phyloP scores from a whole-genome alignment of 352 stramenopile species.

The Blastocystis sp. region DNA sequence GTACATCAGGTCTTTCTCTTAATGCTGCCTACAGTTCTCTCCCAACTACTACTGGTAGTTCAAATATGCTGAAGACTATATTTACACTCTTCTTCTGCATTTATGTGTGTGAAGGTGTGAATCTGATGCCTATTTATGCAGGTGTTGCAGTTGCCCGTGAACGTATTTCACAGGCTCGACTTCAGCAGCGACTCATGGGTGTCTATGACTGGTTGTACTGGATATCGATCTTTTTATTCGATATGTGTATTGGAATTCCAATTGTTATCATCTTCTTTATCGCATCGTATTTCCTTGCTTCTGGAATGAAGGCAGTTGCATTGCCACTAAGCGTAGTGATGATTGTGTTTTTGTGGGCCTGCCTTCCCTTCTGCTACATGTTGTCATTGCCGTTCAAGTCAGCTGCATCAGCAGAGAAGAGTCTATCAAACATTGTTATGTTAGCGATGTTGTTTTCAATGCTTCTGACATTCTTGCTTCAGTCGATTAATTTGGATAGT shows the following conservation, averaged over 20 bases:
- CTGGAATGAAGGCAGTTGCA: not conserved
- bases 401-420: slow-evolving; percentile 65
- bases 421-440: slow-evolving; percentile 67
- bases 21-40: not conserved
- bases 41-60: not conserved
- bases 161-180: slow-evolving; percentile 40
- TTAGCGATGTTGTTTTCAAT: slow-evolving; percentile 65
- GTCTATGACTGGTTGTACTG: slow-evolving; percentile 38
- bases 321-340: slow-evolving; percentile 33
- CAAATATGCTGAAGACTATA: not conserved
- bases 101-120: slow-evolving; percentile 66
- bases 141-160: slow-evolving; percentile 6
- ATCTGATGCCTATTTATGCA: slow-evolving; percentile 68
- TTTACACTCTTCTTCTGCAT: slow-evolving; percentile 65
- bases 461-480: slow-evolving; percentile 65
- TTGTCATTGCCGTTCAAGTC: slow-evolving; percentile 67
- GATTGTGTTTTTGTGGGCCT: slow-evolving; percentile 66
- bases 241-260: not conserved
- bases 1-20: not conserved
- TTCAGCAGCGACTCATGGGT: slow-evolving; percentile 60
- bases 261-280: slow-evolving; percentile 14
- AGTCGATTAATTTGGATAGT: not conserved
- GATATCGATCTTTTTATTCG: slow-evolving; percentile 31
- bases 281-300: not conserved
- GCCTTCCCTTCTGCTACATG: slow-evolving; percentile 67